These are phyloP conservation scores for Russula emetica DNA, from an alignment of 768 basidiomycete genomes.

Conservation along the genomic window DNA sequence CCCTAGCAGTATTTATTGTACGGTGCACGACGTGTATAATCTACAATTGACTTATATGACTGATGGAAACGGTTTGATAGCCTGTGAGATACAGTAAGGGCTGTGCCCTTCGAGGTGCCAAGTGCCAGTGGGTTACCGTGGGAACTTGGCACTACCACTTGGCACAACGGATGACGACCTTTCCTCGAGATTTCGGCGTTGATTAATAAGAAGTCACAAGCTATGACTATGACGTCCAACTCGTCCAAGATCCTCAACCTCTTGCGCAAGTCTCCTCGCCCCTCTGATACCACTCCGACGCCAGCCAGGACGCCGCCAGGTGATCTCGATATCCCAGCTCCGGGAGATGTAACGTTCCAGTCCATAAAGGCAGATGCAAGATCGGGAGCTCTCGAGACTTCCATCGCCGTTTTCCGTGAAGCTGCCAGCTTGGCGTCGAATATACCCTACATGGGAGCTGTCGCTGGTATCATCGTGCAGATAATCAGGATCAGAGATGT, in stretches of 20 bases:
- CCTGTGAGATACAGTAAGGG: neutral
- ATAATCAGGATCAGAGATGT: conserved; percentile 22
- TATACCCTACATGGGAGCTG: conserved; percentile 18
- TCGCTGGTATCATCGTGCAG: conserved; percentile 12
- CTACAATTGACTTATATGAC: conserved; percentile 26
- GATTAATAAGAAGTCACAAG: neutral
- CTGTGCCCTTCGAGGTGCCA: neutral
- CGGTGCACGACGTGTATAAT: conserved; percentile 26
- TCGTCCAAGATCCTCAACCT: neutral
- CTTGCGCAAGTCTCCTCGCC: conserved; percentile 10
- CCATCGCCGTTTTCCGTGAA: conserved; percentile 14
- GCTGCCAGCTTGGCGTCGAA: conserved; percentile 2
- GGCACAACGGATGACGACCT: neutral
- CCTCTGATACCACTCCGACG: neutral
- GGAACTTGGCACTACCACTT: neutral
- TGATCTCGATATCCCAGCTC: neutral
- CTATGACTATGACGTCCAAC: conserved; percentile 5
- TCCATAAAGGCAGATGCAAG: neutral
- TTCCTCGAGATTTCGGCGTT: neutral
- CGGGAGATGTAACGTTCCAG: neutral
- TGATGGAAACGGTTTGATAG: neutral
- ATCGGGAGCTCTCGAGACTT: neutral
- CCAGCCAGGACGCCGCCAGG: neutral
- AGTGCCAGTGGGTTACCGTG: neutral
- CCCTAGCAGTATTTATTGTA: conserved; percentile 26